Evolutionary conservation across 768 basidiomycete genomes (phyloP).

Genomic region (Suillus cothurnatus): DNA sequence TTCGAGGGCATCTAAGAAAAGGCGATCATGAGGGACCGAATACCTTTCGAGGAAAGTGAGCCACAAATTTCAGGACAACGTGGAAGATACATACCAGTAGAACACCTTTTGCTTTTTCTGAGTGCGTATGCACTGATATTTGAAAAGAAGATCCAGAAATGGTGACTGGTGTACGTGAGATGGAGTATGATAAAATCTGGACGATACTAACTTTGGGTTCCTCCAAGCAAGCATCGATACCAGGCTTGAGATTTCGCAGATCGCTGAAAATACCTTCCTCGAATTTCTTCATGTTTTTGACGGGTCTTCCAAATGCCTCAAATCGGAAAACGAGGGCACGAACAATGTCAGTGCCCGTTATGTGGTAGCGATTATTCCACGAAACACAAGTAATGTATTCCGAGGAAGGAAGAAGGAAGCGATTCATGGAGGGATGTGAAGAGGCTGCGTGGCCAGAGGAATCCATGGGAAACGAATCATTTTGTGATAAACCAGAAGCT

Average conservation of each 20-base stretch:
- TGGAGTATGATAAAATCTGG: neutral
- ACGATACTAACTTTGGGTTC: slow-evolving; percentile 82
- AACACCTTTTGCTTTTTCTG: slow-evolving; percentile 99
- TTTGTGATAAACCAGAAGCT: slow-evolving; percentile 27
- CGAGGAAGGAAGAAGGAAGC: slow-evolving; percentile 85
- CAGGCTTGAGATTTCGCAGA: slow-evolving; percentile 91
- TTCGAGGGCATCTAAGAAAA: slow-evolving; percentile 96
- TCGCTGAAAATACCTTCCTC: slow-evolving; percentile 97
- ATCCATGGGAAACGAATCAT: slow-evolving; percentile 9
- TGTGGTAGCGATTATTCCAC: slow-evolving; percentile 90
- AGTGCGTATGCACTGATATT: slow-evolving; percentile 94
- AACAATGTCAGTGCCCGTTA: slow-evolving; percentile 97
- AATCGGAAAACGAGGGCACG: slow-evolving; percentile 93
- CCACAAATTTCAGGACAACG: slow-evolving; percentile 9
- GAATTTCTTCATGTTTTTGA: slow-evolving; percentile 94
- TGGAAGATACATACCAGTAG: slow-evolving; percentile 64
- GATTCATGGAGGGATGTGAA: slow-evolving; percentile 79
- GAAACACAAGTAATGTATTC: slow-evolving; percentile 91
- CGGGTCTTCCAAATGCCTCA: slow-evolving; percentile 89
- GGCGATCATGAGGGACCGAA: slow-evolving; percentile 94
- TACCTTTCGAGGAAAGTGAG: slow-evolving; percentile 55
- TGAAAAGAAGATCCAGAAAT: slow-evolving; percentile 92
- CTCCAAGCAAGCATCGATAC: slow-evolving; percentile 88
- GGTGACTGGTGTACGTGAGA: slow-evolving; percentile 60
- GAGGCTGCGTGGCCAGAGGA: slow-evolving; percentile 46